Evolutionary conservation across 306 rosid species (phyloP).

Genomic region (Myrica gale): DNA sequence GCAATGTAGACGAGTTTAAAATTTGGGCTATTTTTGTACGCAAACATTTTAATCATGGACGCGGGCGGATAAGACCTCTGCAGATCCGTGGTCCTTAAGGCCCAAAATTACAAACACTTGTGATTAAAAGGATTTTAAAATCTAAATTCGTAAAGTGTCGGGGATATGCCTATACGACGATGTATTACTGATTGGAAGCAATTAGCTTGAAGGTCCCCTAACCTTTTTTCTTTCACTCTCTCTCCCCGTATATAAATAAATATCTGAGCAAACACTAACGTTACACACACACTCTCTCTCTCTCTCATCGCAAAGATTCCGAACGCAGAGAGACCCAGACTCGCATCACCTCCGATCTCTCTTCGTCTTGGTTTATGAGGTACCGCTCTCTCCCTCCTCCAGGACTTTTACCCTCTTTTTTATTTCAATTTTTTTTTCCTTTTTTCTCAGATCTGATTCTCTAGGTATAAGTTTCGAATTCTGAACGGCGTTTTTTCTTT

Average conservation of each 20-base stretch:
- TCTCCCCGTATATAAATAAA: not conserved
- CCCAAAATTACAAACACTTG: no score
- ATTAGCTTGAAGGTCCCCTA: no score
- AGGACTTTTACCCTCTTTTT: not conserved
- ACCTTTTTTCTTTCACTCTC: not conserved
- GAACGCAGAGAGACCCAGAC: slow-evolving; percentile 41
- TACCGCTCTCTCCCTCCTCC: not conserved
- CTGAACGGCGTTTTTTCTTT: not conserved
- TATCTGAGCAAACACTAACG: slow-evolving; percentile 15
- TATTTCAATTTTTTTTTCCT: not conserved
- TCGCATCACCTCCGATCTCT: slow-evolving; percentile 65
- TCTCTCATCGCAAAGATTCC: slow-evolving; percentile 17
- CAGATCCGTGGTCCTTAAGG: no score
- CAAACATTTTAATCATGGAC: no score
- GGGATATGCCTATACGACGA: no score
- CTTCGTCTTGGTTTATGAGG: slow-evolving; percentile 99
- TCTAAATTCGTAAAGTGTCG: no score
- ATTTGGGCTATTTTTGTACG: no score
- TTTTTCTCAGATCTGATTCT: slow-evolving; percentile 37
- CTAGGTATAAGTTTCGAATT: not conserved
- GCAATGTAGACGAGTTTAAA: no score
- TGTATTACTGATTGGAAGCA: no score
- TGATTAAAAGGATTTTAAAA: no score
- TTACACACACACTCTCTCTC: not conserved
- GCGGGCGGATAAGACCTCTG: no score